phyloP scores from a whole-genome alignment of 352 stramenopile genomes.

The Pythium folliculosum region DNA sequence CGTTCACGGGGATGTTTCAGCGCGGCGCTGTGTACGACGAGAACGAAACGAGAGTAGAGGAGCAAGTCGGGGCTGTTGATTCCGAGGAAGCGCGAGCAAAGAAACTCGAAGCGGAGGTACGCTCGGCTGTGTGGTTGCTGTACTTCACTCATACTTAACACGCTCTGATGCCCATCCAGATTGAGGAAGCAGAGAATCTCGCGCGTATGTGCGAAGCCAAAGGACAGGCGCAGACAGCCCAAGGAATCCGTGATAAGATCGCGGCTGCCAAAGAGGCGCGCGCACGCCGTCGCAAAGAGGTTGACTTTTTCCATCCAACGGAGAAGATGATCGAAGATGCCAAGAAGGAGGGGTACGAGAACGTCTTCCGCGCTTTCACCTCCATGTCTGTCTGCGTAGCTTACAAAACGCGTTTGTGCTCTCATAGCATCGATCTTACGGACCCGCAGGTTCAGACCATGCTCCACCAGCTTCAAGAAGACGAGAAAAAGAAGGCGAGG shows the following conservation, averaged over 20 bases:
- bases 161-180: conserved; percentile 23
- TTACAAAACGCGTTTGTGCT: background rate
- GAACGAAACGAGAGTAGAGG: conserved; percentile 18
- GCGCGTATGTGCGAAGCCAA: conserved; percentile 72
- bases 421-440: conserved; percentile 71
- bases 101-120: conserved; percentile 63
- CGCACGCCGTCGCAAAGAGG: conserved; percentile 49
- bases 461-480: conserved; percentile 77
- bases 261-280: conserved; percentile 49
- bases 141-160: background rate
- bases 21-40: conserved; percentile 65
- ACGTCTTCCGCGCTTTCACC: background rate
- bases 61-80: conserved; percentile 2
- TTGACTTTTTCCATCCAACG: conserved; percentile 81
- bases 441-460: conserved; percentile 76
- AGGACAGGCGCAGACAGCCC: conserved; percentile 54
- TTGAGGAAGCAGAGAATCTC: conserved; percentile 66
- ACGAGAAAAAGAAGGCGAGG: conserved; percentile 47
- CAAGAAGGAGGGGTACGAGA: conserved; percentile 63
- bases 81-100: conserved; percentile 38
- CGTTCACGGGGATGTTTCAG: conserved; percentile 85
- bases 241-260: conserved; percentile 69
- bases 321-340: conserved; percentile 77
- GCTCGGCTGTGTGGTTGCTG: background rate
- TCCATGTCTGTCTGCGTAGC: background rate